A percentile compares a stretch with the other conserved stretches of the same genome.
Evolutionary conservation across 306 rosid genomes (phyloP).

Genomic region (Ormosia semicastrata): DNA sequence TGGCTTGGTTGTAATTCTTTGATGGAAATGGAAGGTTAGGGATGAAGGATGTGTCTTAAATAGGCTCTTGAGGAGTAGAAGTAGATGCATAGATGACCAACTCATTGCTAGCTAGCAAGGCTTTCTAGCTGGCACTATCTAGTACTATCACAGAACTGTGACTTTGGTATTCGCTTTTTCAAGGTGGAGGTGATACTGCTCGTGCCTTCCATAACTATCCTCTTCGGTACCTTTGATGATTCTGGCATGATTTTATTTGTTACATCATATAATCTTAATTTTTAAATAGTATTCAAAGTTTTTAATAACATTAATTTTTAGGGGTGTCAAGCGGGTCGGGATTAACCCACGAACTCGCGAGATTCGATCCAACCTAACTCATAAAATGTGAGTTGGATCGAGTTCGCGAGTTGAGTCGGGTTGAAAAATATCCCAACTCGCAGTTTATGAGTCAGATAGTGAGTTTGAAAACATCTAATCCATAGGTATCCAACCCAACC

Average conservation of each 20-base stretch:
- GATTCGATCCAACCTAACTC: no score
- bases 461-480: no score
- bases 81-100: slow-evolving; percentile 15
- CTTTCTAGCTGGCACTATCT: slow-evolving; percentile 1
- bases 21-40: not conserved
- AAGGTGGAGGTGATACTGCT: slow-evolving; percentile 17
- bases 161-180: slow-evolving; percentile 17
- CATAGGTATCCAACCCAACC: no score
- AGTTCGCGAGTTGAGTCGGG: no score
- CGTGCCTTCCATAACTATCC: slow-evolving; percentile 33
- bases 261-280: not conserved
- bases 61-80: slow-evolving; percentile 27
- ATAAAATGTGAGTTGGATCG: no score
- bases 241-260: not conserved
- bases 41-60: slow-evolving; percentile 30
- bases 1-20: not conserved
- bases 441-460: fast-evolving
- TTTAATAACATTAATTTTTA: no score
- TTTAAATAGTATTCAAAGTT: no score
- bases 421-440: no score
- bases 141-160: not conserved
- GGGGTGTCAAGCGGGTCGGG: no score
- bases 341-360: no score
- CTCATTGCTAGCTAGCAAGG: slow-evolving; percentile 30
- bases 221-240: not conserved